Percentiles rank a stretch among this genome's conserved stretches.
Conservation (phyloP, 2,329 filamentous ascomycete genomes). For the Aspergillus sp. region DNA sequence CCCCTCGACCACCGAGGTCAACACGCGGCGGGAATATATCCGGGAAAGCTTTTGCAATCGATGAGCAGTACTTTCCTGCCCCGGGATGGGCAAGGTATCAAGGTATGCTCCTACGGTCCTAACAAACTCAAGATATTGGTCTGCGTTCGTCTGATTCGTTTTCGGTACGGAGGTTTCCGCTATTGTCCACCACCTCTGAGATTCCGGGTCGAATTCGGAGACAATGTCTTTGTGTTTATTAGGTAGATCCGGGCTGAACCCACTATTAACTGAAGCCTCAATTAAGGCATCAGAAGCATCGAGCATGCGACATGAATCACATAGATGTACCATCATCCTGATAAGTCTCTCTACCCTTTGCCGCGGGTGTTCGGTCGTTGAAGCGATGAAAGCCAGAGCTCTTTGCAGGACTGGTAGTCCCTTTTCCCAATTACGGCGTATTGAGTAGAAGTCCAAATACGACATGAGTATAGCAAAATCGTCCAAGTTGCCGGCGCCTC, state of each 20-base stretch:
- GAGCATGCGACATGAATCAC: conserved; percentile 33
- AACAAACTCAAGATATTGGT: conserved; percentile 34
- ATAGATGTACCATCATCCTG: conserved; percentile 40
- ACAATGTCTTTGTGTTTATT: conserved; percentile 28
- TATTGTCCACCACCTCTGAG: conserved; percentile 30
- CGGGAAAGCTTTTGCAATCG: conserved; percentile 23
- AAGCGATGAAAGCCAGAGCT: conserved; percentile 36
- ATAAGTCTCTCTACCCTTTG: conserved; percentile 35
- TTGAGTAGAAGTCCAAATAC: conserved; percentile 40
- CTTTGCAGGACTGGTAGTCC: conserved; percentile 33
- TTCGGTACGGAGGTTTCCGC: conserved; percentile 18
- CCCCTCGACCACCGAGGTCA: conserved; percentile 22
- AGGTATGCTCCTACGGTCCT: conserved; percentile 29
- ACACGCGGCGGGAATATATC: conserved; percentile 25
- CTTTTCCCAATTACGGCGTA: conserved; percentile 37
- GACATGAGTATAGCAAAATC: conserved; percentile 36
- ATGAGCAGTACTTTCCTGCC: conserved; percentile 14
- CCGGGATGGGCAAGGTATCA: conserved; percentile 19
- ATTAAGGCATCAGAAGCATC: conserved; percentile 34
- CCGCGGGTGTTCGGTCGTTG: conserved; percentile 30
- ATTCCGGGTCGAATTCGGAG: conserved; percentile 22
- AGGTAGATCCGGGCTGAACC: conserved; percentile 31
- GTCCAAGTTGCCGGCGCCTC: conserved; percentile 37
- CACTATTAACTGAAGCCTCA: conserved; percentile 35
- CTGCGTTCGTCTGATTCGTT: conserved; percentile 27